These are phyloP conservation scores for Eutrema japonicum DNA, from an alignment of 345 rosid species.

Conservation along the genomic window DNA sequence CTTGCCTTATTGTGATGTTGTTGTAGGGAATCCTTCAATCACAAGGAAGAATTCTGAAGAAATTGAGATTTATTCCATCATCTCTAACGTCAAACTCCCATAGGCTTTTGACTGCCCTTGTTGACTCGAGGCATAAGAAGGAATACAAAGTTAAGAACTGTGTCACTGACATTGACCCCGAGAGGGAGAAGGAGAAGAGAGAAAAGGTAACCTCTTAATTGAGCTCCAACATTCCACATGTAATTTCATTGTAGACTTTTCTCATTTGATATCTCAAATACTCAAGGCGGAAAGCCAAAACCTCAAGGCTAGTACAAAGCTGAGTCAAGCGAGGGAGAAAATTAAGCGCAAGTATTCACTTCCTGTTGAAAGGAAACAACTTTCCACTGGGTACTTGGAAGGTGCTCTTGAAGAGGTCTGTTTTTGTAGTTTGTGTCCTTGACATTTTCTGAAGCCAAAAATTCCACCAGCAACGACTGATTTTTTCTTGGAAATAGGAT, in stretches of 20 bases:
- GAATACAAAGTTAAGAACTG: conserved; percentile 91
- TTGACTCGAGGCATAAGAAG: conserved; percentile 91
- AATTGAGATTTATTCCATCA: conserved; percentile 96
- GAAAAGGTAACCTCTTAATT: conserved; percentile 70
- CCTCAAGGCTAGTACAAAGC: conserved; percentile 83
- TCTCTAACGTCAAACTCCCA: conserved; percentile 94
- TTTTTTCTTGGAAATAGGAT: conserved; percentile 58
- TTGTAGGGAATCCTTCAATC: conserved; percentile 97
- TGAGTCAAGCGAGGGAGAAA: conserved; percentile 90
- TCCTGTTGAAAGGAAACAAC: conserved; percentile 72
- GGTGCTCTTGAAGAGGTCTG: conserved; percentile 96
- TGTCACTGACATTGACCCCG: conserved; percentile 97
- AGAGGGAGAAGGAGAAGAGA: conserved; percentile 96
- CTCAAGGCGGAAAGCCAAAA: conserved; percentile 88
- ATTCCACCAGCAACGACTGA: conserved; percentile 13
- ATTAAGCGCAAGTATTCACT: conserved; percentile 81
- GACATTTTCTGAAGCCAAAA: conserved; percentile 25
- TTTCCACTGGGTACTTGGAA: conserved; percentile 92
- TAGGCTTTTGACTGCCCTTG: conserved; percentile 88
- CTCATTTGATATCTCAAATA: conserved; percentile 26
- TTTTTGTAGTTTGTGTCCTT: conserved; percentile 20
- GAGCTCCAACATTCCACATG: neutral
- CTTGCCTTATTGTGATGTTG: conserved; percentile 23
- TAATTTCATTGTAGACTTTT: conserved; percentile 17
- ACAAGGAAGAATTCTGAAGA: conserved; percentile 89